Evolutionary conservation across 192 early-diverging fungal species (phyloP), one percentile per base, ranked within the genome.

Genomic region (Fimicolochytrium jonesii): DNA sequence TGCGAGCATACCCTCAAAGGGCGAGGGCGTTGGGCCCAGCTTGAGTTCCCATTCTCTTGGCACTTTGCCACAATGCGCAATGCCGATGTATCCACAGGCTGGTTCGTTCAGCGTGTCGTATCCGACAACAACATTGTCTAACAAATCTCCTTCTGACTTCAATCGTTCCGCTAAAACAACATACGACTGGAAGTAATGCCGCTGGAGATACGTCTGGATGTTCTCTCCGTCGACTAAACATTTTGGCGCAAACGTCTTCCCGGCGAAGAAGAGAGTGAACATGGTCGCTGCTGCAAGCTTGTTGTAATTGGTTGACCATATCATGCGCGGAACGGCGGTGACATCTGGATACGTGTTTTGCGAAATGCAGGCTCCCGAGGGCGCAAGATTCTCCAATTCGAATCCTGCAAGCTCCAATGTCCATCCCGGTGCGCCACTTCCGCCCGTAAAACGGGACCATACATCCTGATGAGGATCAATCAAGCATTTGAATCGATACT

Each of bases 391-490:
- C 36, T 57, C 64, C 3, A 83, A 71, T 56, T 89, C 78, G 30
- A 92, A 58, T 17, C 90, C 90, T 17, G 80, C 88, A 0, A 78
- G 75, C 37, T 85, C 73, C 64, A 92, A 80, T 0, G 88, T 90
- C 90, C 75, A 77, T 0, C 56, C 64, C 17, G 75, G 75, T 7
- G 75, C 75, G 13, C 75, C 75, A 23, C 62, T 67, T 22, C 71
- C 75, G 10, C 75, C 75, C 15, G 42, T 49, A 50, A 62, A 77
- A 17, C 75, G 57, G 11, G 72, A 72, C 75, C 71, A 77, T 28
- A 85, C 85, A 67, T 92, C 90, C 65, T 92, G 90, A 67, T 92
- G 90, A 3, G 90, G 90, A 69, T 92, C 76, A 50, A 92, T 87
- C 35, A 92, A 86, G 55, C 84, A 87, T 36, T 80, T 75, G 56